Conservation (phyloP, 2,329 filamentous ascomycete species). For the Drechslerella coelobrocha region DNA sequence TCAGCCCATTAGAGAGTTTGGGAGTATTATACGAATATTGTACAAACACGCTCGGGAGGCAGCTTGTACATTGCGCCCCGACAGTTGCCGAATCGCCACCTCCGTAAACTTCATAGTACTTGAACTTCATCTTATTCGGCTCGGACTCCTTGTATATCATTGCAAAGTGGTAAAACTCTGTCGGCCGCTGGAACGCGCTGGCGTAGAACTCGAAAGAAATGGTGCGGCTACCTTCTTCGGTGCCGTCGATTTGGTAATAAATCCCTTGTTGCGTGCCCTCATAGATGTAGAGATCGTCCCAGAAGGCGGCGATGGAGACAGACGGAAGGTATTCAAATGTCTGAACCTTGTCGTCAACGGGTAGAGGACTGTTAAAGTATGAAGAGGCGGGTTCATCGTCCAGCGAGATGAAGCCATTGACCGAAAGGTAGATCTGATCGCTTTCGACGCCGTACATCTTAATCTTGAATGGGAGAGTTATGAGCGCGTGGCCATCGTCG, state of each 20-base stretch:
- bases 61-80: neutral
- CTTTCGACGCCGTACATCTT: neutral
- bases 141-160: neutral
- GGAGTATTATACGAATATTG: too few relatives aligned
- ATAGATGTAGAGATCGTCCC: constrained; percentile 11
- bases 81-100: constrained; percentile 2
- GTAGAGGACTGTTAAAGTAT: neutral
- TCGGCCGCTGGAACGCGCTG: neutral
- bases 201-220: constrained; percentile 8
- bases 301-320: neutral
- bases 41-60: too few relatives aligned
- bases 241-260: constrained; percentile 3
- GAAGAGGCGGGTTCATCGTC: neutral
- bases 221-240: neutral
- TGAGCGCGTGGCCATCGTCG: neutral
- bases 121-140: constrained; percentile 2
- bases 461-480: constrained; percentile 1
- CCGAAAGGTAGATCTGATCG: neutral
- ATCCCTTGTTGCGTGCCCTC: constrained; percentile 12
- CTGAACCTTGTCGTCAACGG: neutral
- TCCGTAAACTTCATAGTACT: neutral
- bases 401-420: constrained; percentile 6
- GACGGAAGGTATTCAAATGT: neutral
- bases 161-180: constrained; percentile 6
- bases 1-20: too few relatives aligned